phyloP scores from a whole-genome alignment of 169 alveolate genomes.

The Plasmodium vivax region DNA sequence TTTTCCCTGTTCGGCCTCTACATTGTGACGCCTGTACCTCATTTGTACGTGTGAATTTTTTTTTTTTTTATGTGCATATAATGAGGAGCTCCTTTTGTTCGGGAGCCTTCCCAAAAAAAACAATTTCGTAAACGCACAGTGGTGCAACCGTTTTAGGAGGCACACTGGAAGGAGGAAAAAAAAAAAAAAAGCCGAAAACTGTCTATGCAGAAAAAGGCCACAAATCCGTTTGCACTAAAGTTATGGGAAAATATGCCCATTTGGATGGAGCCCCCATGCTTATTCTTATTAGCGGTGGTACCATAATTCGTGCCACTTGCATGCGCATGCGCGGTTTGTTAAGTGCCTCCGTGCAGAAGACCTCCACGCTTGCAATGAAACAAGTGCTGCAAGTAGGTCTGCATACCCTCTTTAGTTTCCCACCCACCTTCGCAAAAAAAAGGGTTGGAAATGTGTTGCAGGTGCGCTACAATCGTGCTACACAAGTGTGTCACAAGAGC shows the following conservation, averaged over 20 bases:
- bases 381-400: background rate
- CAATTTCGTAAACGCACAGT: background rate
- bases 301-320: background rate
- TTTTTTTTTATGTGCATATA: background rate
- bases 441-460: background rate
- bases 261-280: background rate
- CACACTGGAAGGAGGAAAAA: background rate
- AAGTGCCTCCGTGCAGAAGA: background rate
- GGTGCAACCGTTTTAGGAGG: background rate
- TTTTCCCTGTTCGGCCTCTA: background rate
- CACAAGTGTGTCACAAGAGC: background rate
- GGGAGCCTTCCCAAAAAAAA: background rate
- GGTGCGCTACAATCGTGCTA: background rate
- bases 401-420: background rate
- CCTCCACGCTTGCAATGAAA: background rate
- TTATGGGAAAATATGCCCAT: background rate
- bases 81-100: background rate
- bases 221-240: background rate
- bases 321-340: background rate
- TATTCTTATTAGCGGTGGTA: background rate
- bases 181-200: background rate
- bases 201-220: background rate
- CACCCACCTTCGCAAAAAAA: background rate
- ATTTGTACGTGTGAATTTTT: background rate
- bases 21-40: background rate